phyloP scores from a whole-genome alignment of 2,329 filamentous ascomycete species.

The Ascochyta clinopodiicola region DNA sequence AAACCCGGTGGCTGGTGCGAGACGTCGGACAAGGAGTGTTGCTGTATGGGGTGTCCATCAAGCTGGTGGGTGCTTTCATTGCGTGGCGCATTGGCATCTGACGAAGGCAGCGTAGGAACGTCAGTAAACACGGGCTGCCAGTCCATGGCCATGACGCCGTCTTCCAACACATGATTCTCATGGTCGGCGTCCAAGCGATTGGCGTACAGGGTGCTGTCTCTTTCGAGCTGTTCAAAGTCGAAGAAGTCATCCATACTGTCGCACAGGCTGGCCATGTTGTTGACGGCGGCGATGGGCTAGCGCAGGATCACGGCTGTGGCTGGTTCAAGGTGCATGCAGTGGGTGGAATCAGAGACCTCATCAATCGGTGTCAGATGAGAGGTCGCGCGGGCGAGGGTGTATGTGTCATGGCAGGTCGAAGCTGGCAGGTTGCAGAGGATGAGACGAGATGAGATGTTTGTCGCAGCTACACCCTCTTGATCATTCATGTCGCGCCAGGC shows the following conservation, averaged over 20 bases:
- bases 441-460: slow-evolving; percentile 10
- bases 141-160: slow-evolving; percentile 32
- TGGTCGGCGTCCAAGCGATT: background rate
- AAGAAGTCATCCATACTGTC: slow-evolving; percentile 45
- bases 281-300: background rate
- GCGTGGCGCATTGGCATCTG: background rate
- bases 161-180: background rate
- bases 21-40: background rate
- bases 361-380: background rate
- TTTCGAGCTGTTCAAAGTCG: slow-evolving; percentile 41
- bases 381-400: background rate
- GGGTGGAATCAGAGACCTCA: background rate
- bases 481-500: slow-evolving; percentile 6
- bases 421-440: slow-evolving; percentile 2
- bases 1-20: background rate
- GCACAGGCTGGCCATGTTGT: slow-evolving; percentile 7
- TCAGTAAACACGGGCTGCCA: slow-evolving; percentile 24
- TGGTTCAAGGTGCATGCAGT: background rate
- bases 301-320: background rate
- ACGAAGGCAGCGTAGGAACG: background rate
- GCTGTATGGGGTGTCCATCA: background rate
- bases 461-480: slow-evolving; percentile 11
- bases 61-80: background rate
- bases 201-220: slow-evolving; percentile 21
- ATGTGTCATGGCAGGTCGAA: slow-evolving; percentile 2